Conservation (phyloP, 345 rosid species). For the Aethionema arabicum region DNA sequence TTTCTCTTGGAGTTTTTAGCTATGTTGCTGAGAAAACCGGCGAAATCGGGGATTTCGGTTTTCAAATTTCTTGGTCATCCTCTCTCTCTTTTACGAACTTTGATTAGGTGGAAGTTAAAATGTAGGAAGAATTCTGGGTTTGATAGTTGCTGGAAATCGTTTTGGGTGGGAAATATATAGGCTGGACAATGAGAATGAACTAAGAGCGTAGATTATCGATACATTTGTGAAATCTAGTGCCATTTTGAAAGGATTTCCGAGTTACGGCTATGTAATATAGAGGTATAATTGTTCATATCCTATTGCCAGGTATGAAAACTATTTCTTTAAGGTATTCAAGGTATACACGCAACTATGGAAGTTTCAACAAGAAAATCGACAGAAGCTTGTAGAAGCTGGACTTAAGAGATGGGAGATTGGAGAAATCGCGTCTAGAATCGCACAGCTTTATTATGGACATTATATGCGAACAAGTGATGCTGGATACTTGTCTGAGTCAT, state of each 20-base stretch:
- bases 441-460: conserved; percentile 91
- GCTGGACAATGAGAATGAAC: not conserved
- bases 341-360: conserved; percentile 97
- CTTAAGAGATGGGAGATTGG: conserved; percentile 98
- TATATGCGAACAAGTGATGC: conserved; percentile 91
- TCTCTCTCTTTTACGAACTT: not conserved
- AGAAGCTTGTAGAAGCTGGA: conserved; percentile 86
- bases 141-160: not conserved
- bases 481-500: conserved; percentile 73
- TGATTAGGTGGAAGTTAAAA: not conserved
- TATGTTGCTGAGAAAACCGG: conserved; percentile 6
- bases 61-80: not conserved
- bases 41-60: conserved; percentile 3
- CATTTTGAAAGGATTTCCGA: not conserved
- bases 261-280: not conserved
- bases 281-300: conserved; percentile 14
- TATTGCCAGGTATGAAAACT: conserved; percentile 68
- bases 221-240: not conserved
- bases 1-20: not conserved
- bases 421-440: conserved; percentile 91
- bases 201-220: not conserved
- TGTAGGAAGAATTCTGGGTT: conserved; percentile 1
- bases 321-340: conserved; percentile 94
- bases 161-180: not conserved
- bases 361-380: conserved; percentile 93